phyloP scores from a whole-genome alignment of 2,329 filamentous ascomycete genomes.

The Claviceps sorghi region DNA sequence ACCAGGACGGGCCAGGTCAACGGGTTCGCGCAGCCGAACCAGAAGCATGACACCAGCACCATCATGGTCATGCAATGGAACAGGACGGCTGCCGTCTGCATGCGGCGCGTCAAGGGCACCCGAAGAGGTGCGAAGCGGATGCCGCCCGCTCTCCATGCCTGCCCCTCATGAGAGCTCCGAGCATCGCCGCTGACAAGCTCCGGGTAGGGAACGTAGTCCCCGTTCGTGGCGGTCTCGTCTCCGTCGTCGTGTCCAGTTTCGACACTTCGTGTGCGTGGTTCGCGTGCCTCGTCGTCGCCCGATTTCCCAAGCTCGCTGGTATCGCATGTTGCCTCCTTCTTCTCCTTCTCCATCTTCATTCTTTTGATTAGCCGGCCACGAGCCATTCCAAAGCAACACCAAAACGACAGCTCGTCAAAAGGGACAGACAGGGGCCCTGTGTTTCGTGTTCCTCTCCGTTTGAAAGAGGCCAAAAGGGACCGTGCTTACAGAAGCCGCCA shows the following conservation, averaged over 20 bases:
- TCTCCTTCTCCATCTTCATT: no score
- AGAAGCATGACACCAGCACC: slow-evolving; percentile 64
- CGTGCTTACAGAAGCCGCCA: no score
- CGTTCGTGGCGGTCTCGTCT: neutral
- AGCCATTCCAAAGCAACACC: no score
- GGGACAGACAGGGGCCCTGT: no score
- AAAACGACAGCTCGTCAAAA: no score
- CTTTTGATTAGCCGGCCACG: no score
- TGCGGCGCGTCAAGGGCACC: slow-evolving; percentile 53
- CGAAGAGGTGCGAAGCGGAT: slow-evolving; percentile 77
- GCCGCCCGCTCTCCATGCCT: slow-evolving; percentile 28
- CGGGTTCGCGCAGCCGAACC: slow-evolving; percentile 80
- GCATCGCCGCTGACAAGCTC: slow-evolving; percentile 11
- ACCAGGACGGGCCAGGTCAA: slow-evolving; percentile 71
- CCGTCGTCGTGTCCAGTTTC: neutral
- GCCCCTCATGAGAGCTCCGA: slow-evolving; percentile 12
- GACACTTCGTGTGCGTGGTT: neutral
- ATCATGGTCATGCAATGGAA: slow-evolving; percentile 59
- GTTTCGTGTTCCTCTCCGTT: no score
- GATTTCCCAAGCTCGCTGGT: neutral
- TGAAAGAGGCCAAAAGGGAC: no score
- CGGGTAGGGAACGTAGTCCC: slow-evolving; percentile 14
- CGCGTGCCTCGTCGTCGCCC: neutral
- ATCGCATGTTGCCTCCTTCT: no score
- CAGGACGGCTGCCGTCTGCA: slow-evolving; percentile 67